Evolutionary conservation across 2,329 filamentous ascomycete species (phyloP), one percentile per base, ranked within the genome.

Genomic region (Blastomyces emzantsi): DNA sequence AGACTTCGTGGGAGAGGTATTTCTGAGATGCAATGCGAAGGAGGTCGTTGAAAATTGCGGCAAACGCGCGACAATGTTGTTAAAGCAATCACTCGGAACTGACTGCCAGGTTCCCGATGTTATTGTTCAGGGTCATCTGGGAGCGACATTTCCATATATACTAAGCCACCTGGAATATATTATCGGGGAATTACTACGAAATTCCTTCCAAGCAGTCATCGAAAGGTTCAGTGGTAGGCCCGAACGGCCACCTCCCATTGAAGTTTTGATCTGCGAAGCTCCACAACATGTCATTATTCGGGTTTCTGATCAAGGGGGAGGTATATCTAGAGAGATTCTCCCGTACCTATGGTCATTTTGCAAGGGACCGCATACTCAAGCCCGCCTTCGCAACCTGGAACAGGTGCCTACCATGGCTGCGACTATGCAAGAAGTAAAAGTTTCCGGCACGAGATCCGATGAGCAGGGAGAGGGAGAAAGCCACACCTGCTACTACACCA

Each of bases 111-210:
- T 99, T 1, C 94, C 94, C 5, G 86, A 92, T 67, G 90, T 99
- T 75, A 85, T 83, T 57, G 82, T 99, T 64, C 84, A 89, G 66
- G 94, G 95, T 28, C 92, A 99, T 73, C 81, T 94, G 2, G 86
- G 90, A 39, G 92, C 92, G 4, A 96, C 87, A 41, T 99, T 99
- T 72, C 94, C 95, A 1, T 99, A 97, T 72, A 97, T 99, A 67
- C 84, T 96, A 61, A 94, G 88, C 72, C 94, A 97, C 74, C 84
- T 99, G 61, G 93, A 99, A 77, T 99, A 99, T 77, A 97, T 99
- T 70, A 85, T 99, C 64, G 92, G 94, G 61, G 94, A 99, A 78
- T 86, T 99, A 28, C 82, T 99, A 30, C 88, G 94, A 47, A 99
- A 99, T 77, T 95, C 91, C 0, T 90, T 99, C 19, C 92, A 97